phyloP scores from a whole-genome alignment of 2,329 filamentous ascomycete genomes.

The Stachybotrys chartarum region DNA sequence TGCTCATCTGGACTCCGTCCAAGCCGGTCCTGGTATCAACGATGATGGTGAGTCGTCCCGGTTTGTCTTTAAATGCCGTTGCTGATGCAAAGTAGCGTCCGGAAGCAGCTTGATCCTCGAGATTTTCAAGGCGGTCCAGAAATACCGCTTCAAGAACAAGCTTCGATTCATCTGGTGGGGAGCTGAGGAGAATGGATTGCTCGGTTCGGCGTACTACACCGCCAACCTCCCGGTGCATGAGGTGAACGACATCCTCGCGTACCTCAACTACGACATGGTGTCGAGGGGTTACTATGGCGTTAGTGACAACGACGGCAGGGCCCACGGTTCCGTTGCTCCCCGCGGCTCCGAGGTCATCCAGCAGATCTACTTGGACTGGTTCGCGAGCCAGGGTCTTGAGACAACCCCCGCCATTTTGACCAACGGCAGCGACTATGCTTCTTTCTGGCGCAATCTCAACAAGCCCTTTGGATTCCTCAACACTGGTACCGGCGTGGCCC shows the following conservation, averaged over 20 bases:
- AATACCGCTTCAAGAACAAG: constrained; percentile 17
- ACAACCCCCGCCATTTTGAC: constrained; percentile 12
- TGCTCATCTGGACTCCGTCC: constrained; percentile 1
- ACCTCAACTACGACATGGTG: constrained; percentile 15
- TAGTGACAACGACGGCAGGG: constrained; percentile 14
- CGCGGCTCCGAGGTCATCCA: constrained; percentile 17
- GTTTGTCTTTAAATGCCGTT: neutral
- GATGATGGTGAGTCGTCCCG: neutral
- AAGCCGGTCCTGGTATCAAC: constrained; percentile 1
- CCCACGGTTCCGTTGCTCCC: constrained; percentile 16
- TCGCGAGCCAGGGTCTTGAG: constrained; percentile 22
- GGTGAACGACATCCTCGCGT: constrained; percentile 11
- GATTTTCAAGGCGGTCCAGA: constrained; percentile 10
- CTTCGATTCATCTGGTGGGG: constrained; percentile 15
- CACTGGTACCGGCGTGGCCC: constrained; percentile 12
- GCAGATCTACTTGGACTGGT: constrained; percentile 15
- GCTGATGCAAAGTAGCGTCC: constrained; percentile 3
- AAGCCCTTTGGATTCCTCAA: constrained; percentile 14
- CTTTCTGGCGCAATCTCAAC: constrained; percentile 19
- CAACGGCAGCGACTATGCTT: constrained; percentile 26
- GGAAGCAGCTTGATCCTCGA: constrained; percentile 11
- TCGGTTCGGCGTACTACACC: constrained; percentile 12
- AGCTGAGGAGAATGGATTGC: constrained; percentile 11
- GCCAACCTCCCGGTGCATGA: constrained; percentile 7
- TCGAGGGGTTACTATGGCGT: constrained; percentile 14